Base-by-base conservation (phyloP, 139 green algal genomes). In the Chlorella ohadii region DNA sequence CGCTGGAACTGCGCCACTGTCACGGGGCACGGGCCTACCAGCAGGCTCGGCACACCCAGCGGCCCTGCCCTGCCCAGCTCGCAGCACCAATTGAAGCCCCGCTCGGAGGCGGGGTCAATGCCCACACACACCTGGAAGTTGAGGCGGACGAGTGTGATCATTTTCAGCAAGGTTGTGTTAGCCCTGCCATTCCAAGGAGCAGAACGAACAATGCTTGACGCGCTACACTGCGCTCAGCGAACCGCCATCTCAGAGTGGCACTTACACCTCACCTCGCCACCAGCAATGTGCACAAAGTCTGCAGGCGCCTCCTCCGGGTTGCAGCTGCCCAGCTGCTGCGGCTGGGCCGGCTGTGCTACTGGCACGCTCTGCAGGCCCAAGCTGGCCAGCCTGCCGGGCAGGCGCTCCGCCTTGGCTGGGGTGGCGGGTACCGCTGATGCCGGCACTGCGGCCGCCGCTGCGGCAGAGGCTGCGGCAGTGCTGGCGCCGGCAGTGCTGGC, bases 11-110 rank as follows among this genome's bases (percentile, higher is more conserved):
- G 61, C 2, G 27, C 77, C 28, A 94, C 87, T 56, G 78, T 93
- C 11, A 95, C 88, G 6, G 91, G 92, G 9, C 7, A 0, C 6
- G 75, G 23, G 20, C 65, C 76, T 19, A 92, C 70, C 1, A 55
- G 4, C 66, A 95, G 87, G 27, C 25, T 39, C 0, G 41, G 36
- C 41, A 90, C 74, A 13, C 59, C 33, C 67, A 72, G 28, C 6
- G 61, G 55, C 25, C 25, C 39, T 38, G 61, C 38, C 23, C 41
- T 34, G 12, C 91, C 91, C 34, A 88, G 72, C 75, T 94, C 91
- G 55, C 93, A 94, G 85, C 94, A 91, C 91, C 91, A 94, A 25
- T 85, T 63, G 84, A 94, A 95, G 25, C 84, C 79, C 4, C 57
- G 71, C 31, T 28, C 31, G n/a, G 66, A n/a, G 17, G 72, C 63